phyloP scores from a whole-genome alignment of 495 filamentous ascomycete genomes.

The Cladorrhinum samala region DNA sequence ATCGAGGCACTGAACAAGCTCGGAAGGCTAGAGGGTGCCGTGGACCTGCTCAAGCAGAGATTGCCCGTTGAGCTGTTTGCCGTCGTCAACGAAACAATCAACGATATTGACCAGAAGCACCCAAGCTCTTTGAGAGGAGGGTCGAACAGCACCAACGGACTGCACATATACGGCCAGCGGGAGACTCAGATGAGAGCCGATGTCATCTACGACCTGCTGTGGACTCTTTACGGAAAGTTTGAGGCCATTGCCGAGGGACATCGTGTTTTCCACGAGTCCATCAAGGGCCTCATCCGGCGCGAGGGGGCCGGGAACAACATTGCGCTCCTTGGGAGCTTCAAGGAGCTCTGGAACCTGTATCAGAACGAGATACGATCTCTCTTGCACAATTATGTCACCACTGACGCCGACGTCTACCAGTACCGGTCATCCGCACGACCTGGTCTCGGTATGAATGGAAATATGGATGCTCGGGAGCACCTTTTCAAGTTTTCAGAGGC shows the following conservation, averaged over 20 bases:
- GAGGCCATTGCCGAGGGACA: constrained; percentile 96
- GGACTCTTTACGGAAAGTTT: constrained; percentile 91
- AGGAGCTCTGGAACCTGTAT: constrained; percentile 88
- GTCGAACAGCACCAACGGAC: constrained; percentile 49
- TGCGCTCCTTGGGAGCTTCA: constrained; percentile 70
- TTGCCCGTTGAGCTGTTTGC: constrained; percentile 90
- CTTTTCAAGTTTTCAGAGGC: constrained; percentile 87
- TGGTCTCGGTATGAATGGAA: constrained; percentile 41
- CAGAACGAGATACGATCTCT: constrained; percentile 74
- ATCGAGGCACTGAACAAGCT: constrained; percentile 86
- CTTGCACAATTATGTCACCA: constrained; percentile 93
- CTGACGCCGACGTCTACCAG: constrained; percentile 69
- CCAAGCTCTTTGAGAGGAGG: constrained; percentile 60
- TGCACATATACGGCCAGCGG: constrained; percentile 57
- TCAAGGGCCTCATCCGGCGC: constrained; percentile 71
- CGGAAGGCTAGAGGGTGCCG: constrained; percentile 73
- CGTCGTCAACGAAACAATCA: constrained; percentile 91
- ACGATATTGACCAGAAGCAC: constrained; percentile 86
- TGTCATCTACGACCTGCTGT: constrained; percentile 82
- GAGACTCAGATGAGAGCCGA: constrained; percentile 67
- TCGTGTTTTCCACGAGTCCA: constrained; percentile 84
- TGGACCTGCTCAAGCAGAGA: constrained; percentile 85
- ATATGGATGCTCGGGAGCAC: constrained; percentile 61
- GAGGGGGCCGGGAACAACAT: constrained; percentile 57
- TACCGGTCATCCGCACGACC: constrained; percentile 40